Base-by-base conservation (phyloP, 139 green algal genomes). In the Asterochloris sp. region DNA sequence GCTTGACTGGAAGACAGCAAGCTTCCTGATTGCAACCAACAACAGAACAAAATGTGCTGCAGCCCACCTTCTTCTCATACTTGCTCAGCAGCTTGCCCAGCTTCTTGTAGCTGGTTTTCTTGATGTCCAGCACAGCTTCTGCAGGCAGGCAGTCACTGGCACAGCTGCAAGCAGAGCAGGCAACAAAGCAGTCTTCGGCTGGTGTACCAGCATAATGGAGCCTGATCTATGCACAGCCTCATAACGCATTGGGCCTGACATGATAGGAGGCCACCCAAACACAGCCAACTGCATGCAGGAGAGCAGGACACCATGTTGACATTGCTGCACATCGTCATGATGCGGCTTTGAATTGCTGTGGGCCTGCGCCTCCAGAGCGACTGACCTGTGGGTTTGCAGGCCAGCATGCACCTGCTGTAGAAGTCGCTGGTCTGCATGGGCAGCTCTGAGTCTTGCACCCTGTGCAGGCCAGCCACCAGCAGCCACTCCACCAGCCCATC, bases 61-160 rank as follows among this genome's bases (percentile, higher is more conserved):
- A 54, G 38, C 38, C 38, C 38, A 85, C 83, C 83, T 85, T 81
- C 63, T 87, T 87, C 21, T 87, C 84, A 80, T 78, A 85, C 10
- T 64, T 76, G 16, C 29, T 83, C 10, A 87, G 69, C 69, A 87
- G 84, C 80, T 87, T 87, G 11, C 80, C 64, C 24, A 87, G 76
- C n/a, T 87, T 84, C 80, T 87, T 87, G 80, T 85, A 87, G 14
- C 47, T 78, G 4, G 75, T 78, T 76, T 87, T 87, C 69, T 87
- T 87, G 38, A 87, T 78, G 38, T 87, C 84, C 11, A 87, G 26
- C 38, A 27, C 73, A 14, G 63, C 69, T 19, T 69, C 84, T 82
- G 80, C 73, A 78, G 68, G 17, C 66, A 71, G 19, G 21, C 66
- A 71, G 4, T 4, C 6, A 54, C 38, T 54, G 38, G 38, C 38